Conservation (phyloP, 345 rosid species). For the Rhizophora apiculata region DNA sequence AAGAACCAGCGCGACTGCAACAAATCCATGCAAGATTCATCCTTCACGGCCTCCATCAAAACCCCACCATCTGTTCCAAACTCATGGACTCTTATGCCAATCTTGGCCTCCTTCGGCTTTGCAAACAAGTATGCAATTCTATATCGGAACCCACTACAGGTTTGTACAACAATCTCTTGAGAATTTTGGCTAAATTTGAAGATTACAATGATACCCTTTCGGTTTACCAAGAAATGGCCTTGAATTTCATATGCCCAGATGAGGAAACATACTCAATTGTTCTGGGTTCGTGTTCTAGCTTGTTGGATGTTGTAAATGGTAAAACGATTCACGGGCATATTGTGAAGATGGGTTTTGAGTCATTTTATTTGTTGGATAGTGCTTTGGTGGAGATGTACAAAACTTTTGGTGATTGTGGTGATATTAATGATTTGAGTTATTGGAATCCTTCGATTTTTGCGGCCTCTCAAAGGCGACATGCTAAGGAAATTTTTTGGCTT, state of each 20-base stretch:
- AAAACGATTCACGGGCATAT: constrained; percentile 33
- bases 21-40: constrained; percentile 45
- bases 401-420: constrained; percentile 13
- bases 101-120: constrained; percentile 30
- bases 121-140: constrained; percentile 30
- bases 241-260: constrained; percentile 24
- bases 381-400: constrained; percentile 26
- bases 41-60: constrained; percentile 43
- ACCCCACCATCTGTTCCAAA: constrained; percentile 31
- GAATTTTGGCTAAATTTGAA: constrained; percentile 17
- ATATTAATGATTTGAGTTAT: constrained; percentile 10
- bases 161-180: constrained; percentile 19
- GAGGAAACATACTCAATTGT: constrained; percentile 34
- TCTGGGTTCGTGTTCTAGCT: constrained; percentile 30
- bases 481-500: constrained; percentile 17
- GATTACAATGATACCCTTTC: constrained; percentile 19
- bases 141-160: constrained; percentile 6
- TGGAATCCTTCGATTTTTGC: constrained; percentile 24
- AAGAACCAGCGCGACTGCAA: constrained; percentile 26
- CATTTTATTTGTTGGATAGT: constrained; percentile 24
- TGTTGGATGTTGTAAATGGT: constrained; percentile 26
- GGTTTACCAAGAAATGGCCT: constrained; percentile 22
- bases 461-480: constrained; percentile 20
- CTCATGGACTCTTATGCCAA: constrained; percentile 38
- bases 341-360: constrained; percentile 42